Conservation (phyloP, 2,329 filamentous ascomycete species). For the Monilinia fructicola region DNA sequence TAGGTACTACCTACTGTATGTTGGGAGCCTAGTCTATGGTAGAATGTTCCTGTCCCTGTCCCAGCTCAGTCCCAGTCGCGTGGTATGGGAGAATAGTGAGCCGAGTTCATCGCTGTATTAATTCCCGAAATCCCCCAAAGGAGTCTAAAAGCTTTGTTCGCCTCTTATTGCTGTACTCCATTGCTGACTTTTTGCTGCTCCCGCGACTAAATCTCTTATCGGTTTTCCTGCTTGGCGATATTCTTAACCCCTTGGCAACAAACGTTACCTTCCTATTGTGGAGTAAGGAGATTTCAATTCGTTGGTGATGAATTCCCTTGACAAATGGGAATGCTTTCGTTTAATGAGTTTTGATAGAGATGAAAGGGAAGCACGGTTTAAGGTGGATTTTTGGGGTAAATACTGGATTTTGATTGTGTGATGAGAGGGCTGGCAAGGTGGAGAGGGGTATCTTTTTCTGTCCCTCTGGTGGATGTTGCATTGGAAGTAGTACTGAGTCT, state of each 20-base stretch:
- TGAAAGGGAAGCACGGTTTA: background rate
- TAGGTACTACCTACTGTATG: too few species aligned
- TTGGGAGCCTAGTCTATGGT: background rate
- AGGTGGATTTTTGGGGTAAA: slow-evolving; percentile 7
- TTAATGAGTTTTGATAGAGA: slow-evolving; percentile 9
- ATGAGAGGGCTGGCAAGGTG: background rate
- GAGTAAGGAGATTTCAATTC: slow-evolving; percentile 11
- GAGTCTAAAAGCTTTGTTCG: background rate
- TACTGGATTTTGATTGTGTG: background rate
- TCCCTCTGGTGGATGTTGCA: background rate
- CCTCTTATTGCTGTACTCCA: background rate
- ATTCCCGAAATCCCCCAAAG: background rate
- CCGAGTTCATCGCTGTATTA: background rate
- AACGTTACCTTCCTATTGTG: slow-evolving; percentile 20
- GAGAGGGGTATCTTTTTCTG: background rate
- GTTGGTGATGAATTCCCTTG: slow-evolving; percentile 12
- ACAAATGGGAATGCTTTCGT: slow-evolving; percentile 15
- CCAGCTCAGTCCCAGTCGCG: background rate
- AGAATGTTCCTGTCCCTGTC: slow-evolving; percentile 6
- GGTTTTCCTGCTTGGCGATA: slow-evolving; percentile 4
- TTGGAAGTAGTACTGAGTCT: background rate
- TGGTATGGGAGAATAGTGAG: slow-evolving; percentile 6
- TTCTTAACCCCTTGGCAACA: background rate
- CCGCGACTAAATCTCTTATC: slow-evolving; percentile 10
- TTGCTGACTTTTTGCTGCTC: background rate